Conservation (phyloP, 305 asterid species). For the Salvia sclarea region DNA sequence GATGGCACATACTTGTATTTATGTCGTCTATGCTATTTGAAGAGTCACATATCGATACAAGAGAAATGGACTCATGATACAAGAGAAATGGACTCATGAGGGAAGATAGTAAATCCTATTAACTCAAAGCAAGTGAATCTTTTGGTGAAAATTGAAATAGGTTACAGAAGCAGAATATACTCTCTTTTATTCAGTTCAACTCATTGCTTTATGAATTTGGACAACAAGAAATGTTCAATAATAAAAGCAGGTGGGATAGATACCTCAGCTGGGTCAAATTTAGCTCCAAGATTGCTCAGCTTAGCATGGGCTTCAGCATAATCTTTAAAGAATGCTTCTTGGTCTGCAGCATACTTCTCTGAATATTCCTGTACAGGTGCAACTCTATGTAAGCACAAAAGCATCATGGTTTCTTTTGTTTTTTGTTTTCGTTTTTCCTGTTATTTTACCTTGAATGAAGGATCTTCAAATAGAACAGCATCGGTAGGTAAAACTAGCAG, state of each 20-base stretch:
- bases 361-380: slow-evolving; percentile 61
- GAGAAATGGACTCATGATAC: neutral
- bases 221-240: neutral
- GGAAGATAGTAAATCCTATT: neutral
- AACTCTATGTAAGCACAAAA: slow-evolving; percentile 29
- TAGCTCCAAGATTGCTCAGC: slow-evolving; percentile 93
- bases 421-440: neutral
- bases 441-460: slow-evolving; percentile 74
- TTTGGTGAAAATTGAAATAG: neutral
- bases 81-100: neutral
- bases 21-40: neutral
- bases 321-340: slow-evolving; percentile 83
- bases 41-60: neutral
- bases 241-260: slow-evolving; percentile 13
- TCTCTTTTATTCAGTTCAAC: neutral
- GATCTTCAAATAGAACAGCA: slow-evolving; percentile 90
- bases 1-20: neutral
- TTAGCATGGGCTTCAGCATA: slow-evolving; percentile 97
- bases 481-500: slow-evolving; percentile 93
- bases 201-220: neutral
- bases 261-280: slow-evolving; percentile 94
- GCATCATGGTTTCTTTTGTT: slow-evolving; percentile 16
- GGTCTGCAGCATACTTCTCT: slow-evolving; percentile 85
- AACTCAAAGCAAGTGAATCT: slow-evolving; percentile 9
- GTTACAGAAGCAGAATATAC: neutral